Evolutionary conservation across 2,329 filamentous ascomycete genomes (phyloP).

Genomic region (Coleophoma crateriformis): DNA sequence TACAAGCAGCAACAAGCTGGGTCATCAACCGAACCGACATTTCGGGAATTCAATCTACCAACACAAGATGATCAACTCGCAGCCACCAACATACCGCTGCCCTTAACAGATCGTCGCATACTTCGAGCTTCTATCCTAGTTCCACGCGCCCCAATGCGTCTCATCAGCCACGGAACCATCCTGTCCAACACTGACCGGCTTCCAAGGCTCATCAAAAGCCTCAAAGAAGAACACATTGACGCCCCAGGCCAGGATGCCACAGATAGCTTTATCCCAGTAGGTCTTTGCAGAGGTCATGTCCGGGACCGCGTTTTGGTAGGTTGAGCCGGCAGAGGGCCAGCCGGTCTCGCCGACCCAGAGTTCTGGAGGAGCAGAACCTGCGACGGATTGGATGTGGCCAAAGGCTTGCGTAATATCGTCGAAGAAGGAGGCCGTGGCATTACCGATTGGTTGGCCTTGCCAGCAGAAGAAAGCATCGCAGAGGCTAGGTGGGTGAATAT

Average conservation of each 20-base stretch:
- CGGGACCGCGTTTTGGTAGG: slow-evolving; percentile 57
- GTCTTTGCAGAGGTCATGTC: slow-evolving; percentile 50
- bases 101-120: slow-evolving; percentile 22
- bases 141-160: slow-evolving; percentile 67
- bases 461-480: slow-evolving; percentile 70
- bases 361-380: slow-evolving; percentile 47
- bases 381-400: slow-evolving; percentile 53
- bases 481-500: slow-evolving; percentile 26
- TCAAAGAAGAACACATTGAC: slow-evolving; percentile 70
- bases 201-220: slow-evolving; percentile 69
- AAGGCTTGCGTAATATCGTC: slow-evolving; percentile 62
- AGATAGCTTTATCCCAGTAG: slow-evolving; percentile 59
- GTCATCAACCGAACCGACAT: no score
- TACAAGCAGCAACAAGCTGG: no score
- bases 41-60: no score
- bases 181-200: slow-evolving; percentile 57
- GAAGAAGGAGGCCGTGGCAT: slow-evolving; percentile 55
- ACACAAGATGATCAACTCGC: no score
- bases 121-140: slow-evolving; percentile 50
- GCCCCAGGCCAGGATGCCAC: slow-evolving; percentile 58
- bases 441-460: slow-evolving; percentile 55
- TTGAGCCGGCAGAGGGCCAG: slow-evolving; percentile 59
- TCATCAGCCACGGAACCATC: slow-evolving; percentile 57
- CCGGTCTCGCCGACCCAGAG: slow-evolving; percentile 66
- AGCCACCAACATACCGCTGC: no score